Evolutionary conservation across 768 basidiomycete genomes (phyloP).

Genomic region (Candolleomyces eurysporus): DNA sequence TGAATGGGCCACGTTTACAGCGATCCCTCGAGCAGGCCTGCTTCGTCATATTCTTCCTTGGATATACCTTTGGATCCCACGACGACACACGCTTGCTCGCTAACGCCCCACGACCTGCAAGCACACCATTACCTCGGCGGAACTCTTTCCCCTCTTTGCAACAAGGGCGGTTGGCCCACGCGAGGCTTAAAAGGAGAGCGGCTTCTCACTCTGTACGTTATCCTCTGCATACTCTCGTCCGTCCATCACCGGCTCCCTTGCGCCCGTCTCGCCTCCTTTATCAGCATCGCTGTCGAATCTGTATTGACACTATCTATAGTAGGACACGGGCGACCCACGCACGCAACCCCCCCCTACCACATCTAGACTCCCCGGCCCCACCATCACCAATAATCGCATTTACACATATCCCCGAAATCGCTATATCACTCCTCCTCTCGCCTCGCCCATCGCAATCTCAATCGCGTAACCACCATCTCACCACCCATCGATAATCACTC

Average conservation of each 20-base stretch:
- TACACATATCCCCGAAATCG: neutral
- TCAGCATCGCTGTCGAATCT: too few species aligned
- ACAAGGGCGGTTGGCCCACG: neutral
- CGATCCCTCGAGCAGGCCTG: neutral
- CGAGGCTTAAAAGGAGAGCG: neutral
- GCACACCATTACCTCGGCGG: neutral
- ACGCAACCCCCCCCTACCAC: too few species aligned
- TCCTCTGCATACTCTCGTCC: neutral
- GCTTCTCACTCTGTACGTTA: neutral
- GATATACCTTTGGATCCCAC: slow-evolving; percentile 2
- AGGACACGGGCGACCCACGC: too few species aligned
- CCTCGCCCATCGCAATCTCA: neutral
- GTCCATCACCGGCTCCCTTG: neutral
- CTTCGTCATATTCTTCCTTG: slow-evolving; percentile 4
- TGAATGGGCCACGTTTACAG: slow-evolving; percentile 3
- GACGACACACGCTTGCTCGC: neutral
- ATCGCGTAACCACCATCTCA: neutral
- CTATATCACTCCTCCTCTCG: neutral
- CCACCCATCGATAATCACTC: slow-evolving; percentile 4
- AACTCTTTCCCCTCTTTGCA: slow-evolving; percentile 1
- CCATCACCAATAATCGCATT: too few species aligned
- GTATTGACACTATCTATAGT: too few species aligned
- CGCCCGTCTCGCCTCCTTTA: too few species aligned
- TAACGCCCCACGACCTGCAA: too few species aligned
- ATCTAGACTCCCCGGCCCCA: too few species aligned